These are phyloP conservation scores for Boechera divaricarpa DNA, from an alignment of 345 rosid genomes.

Conservation along the genomic window DNA sequence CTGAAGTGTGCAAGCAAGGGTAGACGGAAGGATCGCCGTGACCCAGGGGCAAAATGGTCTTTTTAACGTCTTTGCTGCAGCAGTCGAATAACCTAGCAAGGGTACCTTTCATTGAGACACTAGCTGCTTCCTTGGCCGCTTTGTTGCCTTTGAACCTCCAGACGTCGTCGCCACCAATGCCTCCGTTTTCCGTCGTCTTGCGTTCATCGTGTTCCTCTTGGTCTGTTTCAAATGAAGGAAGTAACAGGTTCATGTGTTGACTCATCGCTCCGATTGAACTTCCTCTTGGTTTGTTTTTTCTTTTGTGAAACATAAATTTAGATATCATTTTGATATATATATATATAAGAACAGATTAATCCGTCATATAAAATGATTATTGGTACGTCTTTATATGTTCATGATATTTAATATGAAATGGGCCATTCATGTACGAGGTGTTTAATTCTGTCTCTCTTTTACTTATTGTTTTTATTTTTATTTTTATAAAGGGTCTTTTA, in stretches of 20 bases:
- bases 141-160: constrained; percentile 47
- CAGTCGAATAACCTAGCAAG: constrained; percentile 46
- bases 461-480: not conserved
- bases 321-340: not conserved
- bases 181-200: not conserved
- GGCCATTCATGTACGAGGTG: not conserved
- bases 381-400: not conserved
- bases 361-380: not conserved
- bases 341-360: not conserved
- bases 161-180: not conserved
- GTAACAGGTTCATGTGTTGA: constrained; percentile 25
- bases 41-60: constrained; percentile 57
- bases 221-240: constrained; percentile 26
- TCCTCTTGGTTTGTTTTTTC: not conserved
- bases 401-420: not conserved
- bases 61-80: constrained; percentile 48
- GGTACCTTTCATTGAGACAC: constrained; percentile 45
- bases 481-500: not conserved
- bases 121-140: constrained; percentile 36
- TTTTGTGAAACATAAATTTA: not conserved
- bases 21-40: constrained; percentile 80
- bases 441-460: not conserved
- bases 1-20: constrained; percentile 58
- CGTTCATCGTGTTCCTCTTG: constrained; percentile 4
- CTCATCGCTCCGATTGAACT: constrained; percentile 18